Base-by-base conservation (phyloP, 2,329 filamentous ascomycete species). In the Fusarium penzigii region DNA sequence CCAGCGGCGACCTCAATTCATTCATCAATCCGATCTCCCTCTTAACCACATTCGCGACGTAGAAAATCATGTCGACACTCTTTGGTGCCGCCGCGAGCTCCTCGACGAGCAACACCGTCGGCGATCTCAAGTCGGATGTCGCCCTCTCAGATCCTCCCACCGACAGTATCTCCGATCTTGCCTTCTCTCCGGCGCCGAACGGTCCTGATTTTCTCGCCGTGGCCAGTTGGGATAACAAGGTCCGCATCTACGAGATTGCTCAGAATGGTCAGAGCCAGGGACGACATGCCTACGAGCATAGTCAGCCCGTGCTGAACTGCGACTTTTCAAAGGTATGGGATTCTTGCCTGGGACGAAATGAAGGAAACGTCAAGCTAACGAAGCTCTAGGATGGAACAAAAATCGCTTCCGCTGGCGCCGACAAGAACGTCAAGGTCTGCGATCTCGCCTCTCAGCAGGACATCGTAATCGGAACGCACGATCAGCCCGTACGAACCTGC, bases 151-250 rank as follows among this genome's bases (percentile, higher is more conserved):
- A 87, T 59, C 89, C 89, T 13, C 94, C 94, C 17, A 87, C 90
- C 62, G 94, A 99, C 74, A 90, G 89, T 72, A 88, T 97, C 67
- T 92, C 92, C 36, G 90, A 92, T 68, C 81, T 99, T 54, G 78
- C 85, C 44, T 99, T 97, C 76, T 92, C 88, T 13, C 85, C 88
- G 67, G 79, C 67, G 67, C 75, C 56, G 67, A 78, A 69, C 66
- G 72, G 65, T 42, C 69, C 71, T 66, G 91, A 97, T 65, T 89
- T 95, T 69, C 80, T 99, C 16, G 92, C 93, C 20, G 90, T 97
- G 36, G 79, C 91, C 44, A 96, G 91, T 65, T 99, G 94, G 94
- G 94, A 99, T 75, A 96, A 95, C 78, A 96, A 96, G 72, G 91
- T 97, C 58, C 88, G 92, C 68, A 93, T 99, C 69, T 99, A 97